phyloP scores from a whole-genome alignment of 2,329 filamentous ascomycete genomes.

The Paecilomyces variotii region DNA sequence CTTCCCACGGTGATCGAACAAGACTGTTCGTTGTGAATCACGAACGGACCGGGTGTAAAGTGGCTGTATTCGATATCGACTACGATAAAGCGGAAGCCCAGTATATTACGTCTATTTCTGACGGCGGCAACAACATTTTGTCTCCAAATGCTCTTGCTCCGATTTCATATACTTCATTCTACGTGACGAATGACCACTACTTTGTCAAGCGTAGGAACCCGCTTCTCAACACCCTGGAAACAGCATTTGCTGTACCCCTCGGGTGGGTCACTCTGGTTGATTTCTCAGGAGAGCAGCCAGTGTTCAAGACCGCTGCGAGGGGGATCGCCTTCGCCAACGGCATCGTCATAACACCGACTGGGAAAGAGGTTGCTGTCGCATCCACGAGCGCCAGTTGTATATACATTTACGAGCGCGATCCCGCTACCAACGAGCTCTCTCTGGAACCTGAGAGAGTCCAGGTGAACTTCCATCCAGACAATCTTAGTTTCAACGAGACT shows the following conservation, averaged over 20 bases:
- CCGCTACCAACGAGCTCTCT: slow-evolving; percentile 8
- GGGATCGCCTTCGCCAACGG: slow-evolving; percentile 10
- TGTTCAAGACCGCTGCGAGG: slow-evolving; percentile 6
- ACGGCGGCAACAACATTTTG: slow-evolving; percentile 7
- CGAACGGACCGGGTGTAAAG: slow-evolving; percentile 3
- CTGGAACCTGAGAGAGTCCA: slow-evolving; percentile 3
- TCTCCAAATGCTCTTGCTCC: slow-evolving; percentile 9
- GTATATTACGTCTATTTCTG: slow-evolving; percentile 7
- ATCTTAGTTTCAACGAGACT: slow-evolving; percentile 9
- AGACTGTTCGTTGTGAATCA: slow-evolving; percentile 11
- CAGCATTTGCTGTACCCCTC: slow-evolving; percentile 4
- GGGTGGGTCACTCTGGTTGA: slow-evolving; percentile 11
- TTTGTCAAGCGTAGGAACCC: slow-evolving; percentile 6
- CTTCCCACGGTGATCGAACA: slow-evolving; percentile 1
- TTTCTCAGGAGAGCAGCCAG: slow-evolving; percentile 4
- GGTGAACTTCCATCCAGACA: slow-evolving; percentile 10
- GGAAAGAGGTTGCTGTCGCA: slow-evolving; percentile 10
- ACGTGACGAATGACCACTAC: slow-evolving; percentile 11
- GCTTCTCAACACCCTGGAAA: slow-evolving; percentile 7
- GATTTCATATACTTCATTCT: slow-evolving; percentile 11
- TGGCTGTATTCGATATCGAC: slow-evolving; percentile 11
- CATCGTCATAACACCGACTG: slow-evolving; percentile 9
- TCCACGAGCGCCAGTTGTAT: slow-evolving; percentile 5
- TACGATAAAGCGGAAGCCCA: slow-evolving; percentile 8
- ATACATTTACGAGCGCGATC: slow-evolving; percentile 9